Percentiles rank a stretch among this genome's conserved stretches.
Evolutionary conservation across 2,329 filamentous ascomycete species (phyloP).

Genomic region (Ophiocordyceps polyrhachis-furcata): DNA sequence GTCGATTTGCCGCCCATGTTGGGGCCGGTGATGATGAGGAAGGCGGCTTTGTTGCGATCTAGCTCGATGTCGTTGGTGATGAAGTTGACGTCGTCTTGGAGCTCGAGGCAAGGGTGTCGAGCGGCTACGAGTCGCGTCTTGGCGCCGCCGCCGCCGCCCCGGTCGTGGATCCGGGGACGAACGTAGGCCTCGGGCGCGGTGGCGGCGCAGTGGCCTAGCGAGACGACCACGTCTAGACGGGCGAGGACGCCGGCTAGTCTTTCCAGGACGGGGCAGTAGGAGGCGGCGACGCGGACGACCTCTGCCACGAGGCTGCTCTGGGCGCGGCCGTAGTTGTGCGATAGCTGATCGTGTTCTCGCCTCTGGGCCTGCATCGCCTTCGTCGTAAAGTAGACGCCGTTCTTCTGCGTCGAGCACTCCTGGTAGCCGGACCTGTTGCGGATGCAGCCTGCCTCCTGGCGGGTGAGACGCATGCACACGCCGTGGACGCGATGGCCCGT

Average conservation of each 20-base stretch:
- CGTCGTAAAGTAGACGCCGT: constrained; percentile 96
- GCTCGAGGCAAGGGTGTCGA: constrained; percentile 92
- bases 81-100: constrained; percentile 96
- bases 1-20: constrained; percentile 99
- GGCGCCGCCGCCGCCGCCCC: constrained; percentile 51
- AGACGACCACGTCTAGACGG: constrained; percentile 87
- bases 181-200: constrained; percentile 87
- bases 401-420: constrained; percentile 96
- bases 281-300: constrained; percentile 82
- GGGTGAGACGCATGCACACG: constrained; percentile 87
- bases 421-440: constrained; percentile 79
- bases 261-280: constrained; percentile 86
- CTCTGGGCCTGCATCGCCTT: constrained; percentile 60
- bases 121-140: constrained; percentile 84
- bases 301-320: constrained; percentile 82
- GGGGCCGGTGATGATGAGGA: constrained; percentile 90
- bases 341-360: constrained; percentile 84
- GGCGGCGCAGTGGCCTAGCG: constrained; percentile 80
- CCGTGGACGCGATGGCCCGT: constrained; percentile 81
- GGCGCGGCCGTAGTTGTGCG: constrained; percentile 85
- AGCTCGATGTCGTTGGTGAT: constrained; percentile 94
- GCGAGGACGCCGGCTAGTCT: constrained; percentile 73
- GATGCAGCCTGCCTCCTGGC: constrained; percentile 81
- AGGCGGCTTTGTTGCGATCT: constrained; percentile 60
- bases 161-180: constrained; percentile 72